Evolutionary conservation across 2,329 filamentous ascomycete species (phyloP), one percentile per base, ranked within the genome.

Genomic region (Zymoseptoria crescenta): DNA sequence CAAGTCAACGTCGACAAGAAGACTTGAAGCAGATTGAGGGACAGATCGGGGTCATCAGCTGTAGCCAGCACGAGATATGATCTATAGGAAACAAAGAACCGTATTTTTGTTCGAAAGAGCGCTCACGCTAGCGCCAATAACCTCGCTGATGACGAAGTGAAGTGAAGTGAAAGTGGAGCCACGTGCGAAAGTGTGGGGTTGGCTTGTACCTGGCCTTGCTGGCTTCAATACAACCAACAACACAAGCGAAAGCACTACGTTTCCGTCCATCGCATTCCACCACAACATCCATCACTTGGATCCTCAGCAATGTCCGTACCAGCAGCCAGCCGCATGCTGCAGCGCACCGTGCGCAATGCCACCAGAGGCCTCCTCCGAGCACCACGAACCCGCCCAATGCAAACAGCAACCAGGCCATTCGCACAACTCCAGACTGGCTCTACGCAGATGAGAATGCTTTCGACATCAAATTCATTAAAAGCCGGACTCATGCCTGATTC

Each of bases 401-500:
- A 57, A 27, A 27, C 52, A 8, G 49, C 30, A 54, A 49, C 49
- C 5, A 9, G 58, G 20, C 58, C 55, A 57, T 56, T 52, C 49
- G 55, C 56, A 27, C 56, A 52, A 52, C 60, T 52, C 24, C 59
- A 45, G 28, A 59, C 55, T 58, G 55, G 49, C 53, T 56, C 35
- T 9, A 58, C 62, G 19, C 59, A 63, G 9, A 54, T 64, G 45
- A 57, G 64, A 61, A 65, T 56, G 29, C 62, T 68, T 50, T 69
- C 69, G 30, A 57, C 54, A 1, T 55, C 61, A 9, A 8, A 48
- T 4, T 56, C 62, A 41, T 27, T 56, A 16, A 61, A 55, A 19
- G 67, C 65, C 20, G 73, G 76, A 57, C 71, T 79, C 49, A 76
- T 79, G 74, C 77, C 78, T 1, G 70, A 73, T 24, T 65, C 65